These are phyloP conservation scores for Taphrina deformans DNA, from an alignment of 1,139 yeast species.

Conservation along the genomic window DNA sequence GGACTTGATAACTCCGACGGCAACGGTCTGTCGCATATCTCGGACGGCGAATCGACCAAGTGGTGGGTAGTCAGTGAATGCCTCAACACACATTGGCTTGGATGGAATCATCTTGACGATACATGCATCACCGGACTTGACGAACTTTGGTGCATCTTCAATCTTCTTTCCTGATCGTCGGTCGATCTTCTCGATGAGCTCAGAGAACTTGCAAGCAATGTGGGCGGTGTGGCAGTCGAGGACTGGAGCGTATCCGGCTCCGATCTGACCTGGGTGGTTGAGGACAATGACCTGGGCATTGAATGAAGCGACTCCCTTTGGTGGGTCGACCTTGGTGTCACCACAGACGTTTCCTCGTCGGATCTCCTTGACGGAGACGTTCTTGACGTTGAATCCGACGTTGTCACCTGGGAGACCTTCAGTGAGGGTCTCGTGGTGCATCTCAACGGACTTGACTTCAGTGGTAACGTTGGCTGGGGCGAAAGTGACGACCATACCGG, in stretches of 20 bases:
- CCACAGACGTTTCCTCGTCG: slow-evolving; percentile 96
- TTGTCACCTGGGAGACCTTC: slow-evolving; percentile 88
- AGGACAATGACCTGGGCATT: slow-evolving; percentile 85
- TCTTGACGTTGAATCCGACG: slow-evolving; percentile 93
- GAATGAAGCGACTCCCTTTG: slow-evolving; percentile 78
- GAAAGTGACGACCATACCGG: slow-evolving; percentile 86
- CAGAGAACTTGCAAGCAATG: slow-evolving; percentile 89
- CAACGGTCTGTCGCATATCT: slow-evolving; percentile 99
- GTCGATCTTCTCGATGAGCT: slow-evolving; percentile 84
- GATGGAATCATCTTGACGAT: slow-evolving; percentile 87
- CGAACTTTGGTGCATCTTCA: slow-evolving; percentile 80
- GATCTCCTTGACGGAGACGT: slow-evolving; percentile 89
- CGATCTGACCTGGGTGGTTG: slow-evolving; percentile 93
- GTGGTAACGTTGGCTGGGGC: slow-evolving; percentile 93
- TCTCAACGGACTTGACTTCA: slow-evolving; percentile 90
- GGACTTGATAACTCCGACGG: slow-evolving; percentile 99
- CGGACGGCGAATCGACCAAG: slow-evolving; percentile 99
- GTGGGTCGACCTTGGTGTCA: slow-evolving; percentile 95
- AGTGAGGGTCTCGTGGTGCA: slow-evolving; percentile 85
- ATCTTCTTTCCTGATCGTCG: slow-evolving; percentile 88
- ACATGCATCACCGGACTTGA: slow-evolving; percentile 94
- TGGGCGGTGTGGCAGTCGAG: slow-evolving; percentile 95
- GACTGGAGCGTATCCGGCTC: slow-evolving; percentile 92
- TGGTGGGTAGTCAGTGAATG: slow-evolving; percentile 97
- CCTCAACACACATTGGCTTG: slow-evolving; percentile 97